Evolutionary conservation across 208 protist genomes (phyloP).

Genomic region (Leishmania gerbilli): DNA sequence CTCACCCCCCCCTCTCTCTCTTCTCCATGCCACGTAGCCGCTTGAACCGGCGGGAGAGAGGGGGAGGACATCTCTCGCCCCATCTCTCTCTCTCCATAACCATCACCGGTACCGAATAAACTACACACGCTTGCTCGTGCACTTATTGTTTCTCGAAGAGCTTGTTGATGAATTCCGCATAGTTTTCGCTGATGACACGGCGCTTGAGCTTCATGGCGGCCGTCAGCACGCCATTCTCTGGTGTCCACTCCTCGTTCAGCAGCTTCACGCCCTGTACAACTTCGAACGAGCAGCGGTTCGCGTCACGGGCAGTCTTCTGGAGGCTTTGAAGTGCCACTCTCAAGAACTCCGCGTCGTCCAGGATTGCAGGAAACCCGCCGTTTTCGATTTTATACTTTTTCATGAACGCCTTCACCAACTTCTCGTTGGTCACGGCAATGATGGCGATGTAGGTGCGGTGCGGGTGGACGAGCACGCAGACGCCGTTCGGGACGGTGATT

Average conservation of each 20-base stretch:
- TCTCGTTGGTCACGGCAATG: conserved; percentile 57
- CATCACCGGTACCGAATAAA: background rate
- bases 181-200: conserved; percentile 60
- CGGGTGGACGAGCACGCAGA: conserved; percentile 81
- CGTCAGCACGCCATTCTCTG: conserved; percentile 80
- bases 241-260: conserved; percentile 81
- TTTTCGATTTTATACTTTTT: conserved; percentile 54
- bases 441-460: conserved; percentile 69
- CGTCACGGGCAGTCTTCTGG: conserved; percentile 50
- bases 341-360: conserved; percentile 49
- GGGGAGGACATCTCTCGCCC: too few relatives aligned
- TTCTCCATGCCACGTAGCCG: background rate
- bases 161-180: conserved; percentile 59
- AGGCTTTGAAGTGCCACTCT: conserved; percentile 47
- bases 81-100: background rate
- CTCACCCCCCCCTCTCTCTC: background rate
- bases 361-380: conserved; percentile 45
- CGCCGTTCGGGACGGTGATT: conserved; percentile 53
- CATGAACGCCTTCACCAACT: conserved; percentile 55
- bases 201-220: conserved; percentile 86
- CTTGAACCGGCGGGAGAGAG: background rate
- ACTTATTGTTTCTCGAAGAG: conserved; percentile 51
- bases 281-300: conserved; percentile 76
- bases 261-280: conserved; percentile 52
- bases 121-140: background rate